Evolutionary conservation across 768 basidiomycete genomes (phyloP).

Genomic region (Trametes elegans): DNA sequence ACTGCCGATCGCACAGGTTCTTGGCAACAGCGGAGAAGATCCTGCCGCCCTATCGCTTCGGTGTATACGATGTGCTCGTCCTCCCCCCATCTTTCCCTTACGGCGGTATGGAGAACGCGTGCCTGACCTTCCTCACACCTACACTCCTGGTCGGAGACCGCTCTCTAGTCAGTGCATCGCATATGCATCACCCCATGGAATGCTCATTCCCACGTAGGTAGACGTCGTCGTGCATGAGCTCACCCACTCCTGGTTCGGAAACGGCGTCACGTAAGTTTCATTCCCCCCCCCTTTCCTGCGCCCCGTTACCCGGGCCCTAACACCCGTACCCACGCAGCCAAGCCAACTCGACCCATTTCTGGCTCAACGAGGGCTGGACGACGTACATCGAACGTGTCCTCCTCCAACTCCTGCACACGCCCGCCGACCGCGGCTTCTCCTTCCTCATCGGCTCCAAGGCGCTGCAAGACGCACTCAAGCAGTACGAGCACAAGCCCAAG

Average conservation of each 20-base stretch:
- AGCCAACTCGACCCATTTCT: slow-evolving; percentile 75
- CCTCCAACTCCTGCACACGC: slow-evolving; percentile 64
- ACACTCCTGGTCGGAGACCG: slow-evolving; percentile 88
- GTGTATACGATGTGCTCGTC: slow-evolving; percentile 86
- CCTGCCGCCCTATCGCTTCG: slow-evolving; percentile 74
- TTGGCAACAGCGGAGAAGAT: slow-evolving; percentile 74
- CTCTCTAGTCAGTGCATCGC: slow-evolving; percentile 45
- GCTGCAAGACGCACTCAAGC: slow-evolving; percentile 66
- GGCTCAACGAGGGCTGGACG: slow-evolving; percentile 94
- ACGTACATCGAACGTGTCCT: slow-evolving; percentile 89
- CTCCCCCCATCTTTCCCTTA: slow-evolving; percentile 92
- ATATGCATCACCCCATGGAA: not conserved
- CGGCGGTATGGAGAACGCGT: slow-evolving; percentile 93
- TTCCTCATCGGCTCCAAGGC: slow-evolving; percentile 74
- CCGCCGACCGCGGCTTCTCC: slow-evolving; percentile 76
- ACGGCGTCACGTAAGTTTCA: slow-evolving; percentile 67
- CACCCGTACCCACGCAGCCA: slow-evolving; percentile 41
- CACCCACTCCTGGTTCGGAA: slow-evolving; percentile 91
- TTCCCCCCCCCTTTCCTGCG: not conserved
- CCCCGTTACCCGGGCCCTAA: not conserved
- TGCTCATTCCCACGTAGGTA: slow-evolving; percentile 28
- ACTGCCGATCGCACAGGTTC: slow-evolving; percentile 47
- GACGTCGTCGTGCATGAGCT: slow-evolving; percentile 89
- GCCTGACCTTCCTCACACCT: slow-evolving; percentile 85
- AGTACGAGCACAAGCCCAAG: slow-evolving; percentile 58